A percentile compares a stretch with the other conserved stretches of the same genome.
Evolutionary conservation across 2,329 filamentous ascomycete species (phyloP).

Genomic region (Pezicula carpinea): DNA sequence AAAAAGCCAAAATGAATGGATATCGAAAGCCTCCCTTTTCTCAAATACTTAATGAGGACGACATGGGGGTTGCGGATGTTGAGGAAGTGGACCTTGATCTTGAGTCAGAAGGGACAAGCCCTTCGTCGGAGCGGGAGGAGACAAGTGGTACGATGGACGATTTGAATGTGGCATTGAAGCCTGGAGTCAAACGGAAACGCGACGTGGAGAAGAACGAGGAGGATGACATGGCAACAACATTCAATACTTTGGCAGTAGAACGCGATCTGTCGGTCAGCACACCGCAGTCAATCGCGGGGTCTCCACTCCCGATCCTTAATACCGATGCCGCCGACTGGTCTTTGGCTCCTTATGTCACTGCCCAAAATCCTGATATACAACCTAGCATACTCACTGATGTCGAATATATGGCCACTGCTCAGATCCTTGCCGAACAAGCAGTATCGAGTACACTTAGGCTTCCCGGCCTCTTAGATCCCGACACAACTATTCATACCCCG

Average conservation of each 20-base stretch:
- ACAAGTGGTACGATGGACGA: slow-evolving; percentile 46
- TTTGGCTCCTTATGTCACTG: slow-evolving; percentile 51
- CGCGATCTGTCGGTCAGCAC: slow-evolving; percentile 20
- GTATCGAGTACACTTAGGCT: slow-evolving; percentile 43
- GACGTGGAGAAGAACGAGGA: slow-evolving; percentile 18
- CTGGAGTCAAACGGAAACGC: slow-evolving; percentile 28
- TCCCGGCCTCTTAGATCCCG: slow-evolving; percentile 5
- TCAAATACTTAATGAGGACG: slow-evolving; percentile 42
- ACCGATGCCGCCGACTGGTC: slow-evolving; percentile 32
- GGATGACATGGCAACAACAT: slow-evolving; percentile 26
- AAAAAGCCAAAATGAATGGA: slow-evolving; percentile 12
- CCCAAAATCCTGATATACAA: slow-evolving; percentile 45
- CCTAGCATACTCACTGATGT: slow-evolving; percentile 40
- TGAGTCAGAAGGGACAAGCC: slow-evolving; percentile 34
- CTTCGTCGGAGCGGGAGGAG: slow-evolving; percentile 52
- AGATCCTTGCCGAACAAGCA: slow-evolving; percentile 68
- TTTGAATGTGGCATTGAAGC: slow-evolving; percentile 43
- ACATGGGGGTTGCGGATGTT: slow-evolving; percentile 7
- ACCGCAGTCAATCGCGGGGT: slow-evolving; percentile 20
- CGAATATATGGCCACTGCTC: slow-evolving; percentile 62
- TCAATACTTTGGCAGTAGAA: slow-evolving; percentile 25
- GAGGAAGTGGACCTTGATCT: slow-evolving; percentile 17
- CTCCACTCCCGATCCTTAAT: slow-evolving; percentile 25
- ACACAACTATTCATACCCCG: slow-evolving; percentile 1
- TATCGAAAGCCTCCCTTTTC: slow-evolving; percentile 21